A percentile compares a stretch with the other conserved stretches of the same genome.
Evolutionary conservation across 495 filamentous ascomycete genomes (phyloP).

Genomic region (Neurospora sp.): DNA sequence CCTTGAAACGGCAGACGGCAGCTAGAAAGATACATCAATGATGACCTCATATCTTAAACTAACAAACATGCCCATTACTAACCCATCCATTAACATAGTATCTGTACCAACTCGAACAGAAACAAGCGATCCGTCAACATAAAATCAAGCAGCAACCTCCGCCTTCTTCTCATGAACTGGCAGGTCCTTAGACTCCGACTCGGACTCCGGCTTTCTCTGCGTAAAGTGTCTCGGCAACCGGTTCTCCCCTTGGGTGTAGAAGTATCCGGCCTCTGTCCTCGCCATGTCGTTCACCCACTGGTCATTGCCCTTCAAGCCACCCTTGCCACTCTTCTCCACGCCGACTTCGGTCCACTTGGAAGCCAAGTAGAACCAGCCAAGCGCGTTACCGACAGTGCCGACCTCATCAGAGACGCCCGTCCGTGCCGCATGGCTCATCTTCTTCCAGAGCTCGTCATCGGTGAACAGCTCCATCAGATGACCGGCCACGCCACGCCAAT

Average conservation of each 20-base stretch:
- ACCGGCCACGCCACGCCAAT: slow-evolving; percentile 60
- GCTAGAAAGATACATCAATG: not conserved
- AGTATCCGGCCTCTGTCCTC: slow-evolving; percentile 51
- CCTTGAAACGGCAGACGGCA: not conserved
- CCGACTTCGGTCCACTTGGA: slow-evolving; percentile 45
- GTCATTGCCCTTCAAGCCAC: slow-evolving; percentile 34
- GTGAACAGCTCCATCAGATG: slow-evolving; percentile 63
- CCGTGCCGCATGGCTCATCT: slow-evolving; percentile 58
- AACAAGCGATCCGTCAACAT: not conserved
- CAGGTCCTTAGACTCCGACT: slow-evolving; percentile 8
- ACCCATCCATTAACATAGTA: not conserved
- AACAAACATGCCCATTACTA: not conserved
- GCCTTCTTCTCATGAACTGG: not conserved
- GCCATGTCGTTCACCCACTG: slow-evolving; percentile 76
- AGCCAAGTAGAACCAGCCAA: slow-evolving; percentile 70
- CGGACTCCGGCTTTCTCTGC: slow-evolving; percentile 14
- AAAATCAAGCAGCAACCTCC: not conserved
- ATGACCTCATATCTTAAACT: not conserved
- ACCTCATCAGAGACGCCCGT: slow-evolving; percentile 72
- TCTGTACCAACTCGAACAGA: not conserved
- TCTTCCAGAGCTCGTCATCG: slow-evolving; percentile 49
- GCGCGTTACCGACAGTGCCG: slow-evolving; percentile 68
- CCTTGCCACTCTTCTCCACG: slow-evolving; percentile 26
- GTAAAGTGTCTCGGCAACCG: slow-evolving; percentile 45
- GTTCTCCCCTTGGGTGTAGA: slow-evolving; percentile 51